phyloP scores from a whole-genome alignment of 1,284 basidiomycete genomes.

The Malassezia furfur region DNA sequence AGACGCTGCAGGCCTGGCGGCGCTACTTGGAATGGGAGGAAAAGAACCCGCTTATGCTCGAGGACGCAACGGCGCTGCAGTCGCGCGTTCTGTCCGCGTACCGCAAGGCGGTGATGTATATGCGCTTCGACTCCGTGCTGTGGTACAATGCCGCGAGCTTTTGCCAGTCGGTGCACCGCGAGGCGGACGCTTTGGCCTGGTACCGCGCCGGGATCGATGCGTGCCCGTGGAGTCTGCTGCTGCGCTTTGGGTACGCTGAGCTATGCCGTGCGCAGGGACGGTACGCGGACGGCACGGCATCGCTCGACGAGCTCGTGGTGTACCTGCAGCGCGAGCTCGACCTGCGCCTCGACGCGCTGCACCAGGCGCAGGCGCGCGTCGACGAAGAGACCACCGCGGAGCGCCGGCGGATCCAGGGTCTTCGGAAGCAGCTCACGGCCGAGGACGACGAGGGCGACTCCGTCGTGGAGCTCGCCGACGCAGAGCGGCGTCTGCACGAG shows the following conservation, averaged over 20 bases:
- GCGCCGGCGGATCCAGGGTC: conserved; percentile 18
- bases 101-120: conserved; percentile 72
- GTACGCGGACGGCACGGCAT: conserved; percentile 44
- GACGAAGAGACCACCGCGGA: conserved; percentile 39
- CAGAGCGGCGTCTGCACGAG: conserved; percentile 54
- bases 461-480: conserved; percentile 52
- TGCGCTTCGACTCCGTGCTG: conserved; percentile 90
- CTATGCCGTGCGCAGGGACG: conserved; percentile 59
- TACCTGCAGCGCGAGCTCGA: conserved; percentile 66
- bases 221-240: conserved; percentile 74
- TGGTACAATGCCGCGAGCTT: conserved; percentile 89
- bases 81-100: conserved; percentile 72
- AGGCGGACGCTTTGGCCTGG: conserved; percentile 71
- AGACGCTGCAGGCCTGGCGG: conserved; percentile 74
- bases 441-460: conserved; percentile 46
- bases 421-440: conserved; percentile 20
- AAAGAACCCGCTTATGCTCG: conserved; percentile 80
- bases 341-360: conserved; percentile 56
- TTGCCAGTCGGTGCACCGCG: conserved; percentile 63
- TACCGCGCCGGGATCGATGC: conserved; percentile 78
- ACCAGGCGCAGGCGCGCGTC: conserved; percentile 51
- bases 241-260: conserved; percentile 84
- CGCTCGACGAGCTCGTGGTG: conserved; percentile 60
- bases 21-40: conserved; percentile 92
- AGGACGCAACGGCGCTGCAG: conserved; percentile 60